Conservation (phyloP, 2,329 filamentous ascomycete genomes). For the Stachybotrys chlorohalonatus region DNA sequence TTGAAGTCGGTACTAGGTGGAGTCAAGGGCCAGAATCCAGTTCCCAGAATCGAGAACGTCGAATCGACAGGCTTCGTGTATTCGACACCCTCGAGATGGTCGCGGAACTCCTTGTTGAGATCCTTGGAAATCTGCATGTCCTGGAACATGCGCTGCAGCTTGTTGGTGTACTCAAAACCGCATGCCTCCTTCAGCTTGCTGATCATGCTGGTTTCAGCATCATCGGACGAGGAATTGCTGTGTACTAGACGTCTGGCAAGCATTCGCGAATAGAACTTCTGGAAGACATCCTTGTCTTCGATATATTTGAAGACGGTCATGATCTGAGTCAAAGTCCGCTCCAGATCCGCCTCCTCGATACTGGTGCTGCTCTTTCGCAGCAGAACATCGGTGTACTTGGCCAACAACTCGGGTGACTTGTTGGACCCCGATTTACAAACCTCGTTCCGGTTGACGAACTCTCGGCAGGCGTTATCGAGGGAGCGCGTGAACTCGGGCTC, state of each 20-base stretch:
- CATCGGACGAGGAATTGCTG: slow-evolving; percentile 89
- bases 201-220: slow-evolving; percentile 99
- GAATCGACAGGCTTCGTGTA: slow-evolving; percentile 70
- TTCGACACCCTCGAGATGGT: slow-evolving; percentile 48
- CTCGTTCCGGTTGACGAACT: slow-evolving; percentile 97
- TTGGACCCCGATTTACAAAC: slow-evolving; percentile 91
- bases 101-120: slow-evolving; percentile 81
- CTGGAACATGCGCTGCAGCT: slow-evolving; percentile 99
- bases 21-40: slow-evolving; percentile 92
- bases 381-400: slow-evolving; percentile 89
- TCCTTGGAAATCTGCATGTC: slow-evolving; percentile 99
- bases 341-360: slow-evolving; percentile 87
- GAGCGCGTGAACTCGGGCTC: slow-evolving; percentile 96
- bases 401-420: slow-evolving; percentile 87
- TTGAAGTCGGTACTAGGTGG: slow-evolving; percentile 82
- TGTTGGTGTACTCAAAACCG: slow-evolving; percentile 98
- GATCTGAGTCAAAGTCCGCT: slow-evolving; percentile 79
- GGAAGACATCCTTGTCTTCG: slow-evolving; percentile 99
- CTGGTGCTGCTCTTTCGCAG: slow-evolving; percentile 89
- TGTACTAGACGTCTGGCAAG: slow-evolving; percentile 90
- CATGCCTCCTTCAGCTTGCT: slow-evolving; percentile 98
- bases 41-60: slow-evolving; percentile 86
- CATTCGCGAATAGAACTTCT: slow-evolving; percentile 98
- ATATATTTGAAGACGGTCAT: slow-evolving; percentile 99
- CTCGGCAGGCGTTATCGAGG: slow-evolving; percentile 90